Evolutionary conservation across 805 yeast genomes (phyloP).

Genomic region (Ogataea glucozyma): DNA sequence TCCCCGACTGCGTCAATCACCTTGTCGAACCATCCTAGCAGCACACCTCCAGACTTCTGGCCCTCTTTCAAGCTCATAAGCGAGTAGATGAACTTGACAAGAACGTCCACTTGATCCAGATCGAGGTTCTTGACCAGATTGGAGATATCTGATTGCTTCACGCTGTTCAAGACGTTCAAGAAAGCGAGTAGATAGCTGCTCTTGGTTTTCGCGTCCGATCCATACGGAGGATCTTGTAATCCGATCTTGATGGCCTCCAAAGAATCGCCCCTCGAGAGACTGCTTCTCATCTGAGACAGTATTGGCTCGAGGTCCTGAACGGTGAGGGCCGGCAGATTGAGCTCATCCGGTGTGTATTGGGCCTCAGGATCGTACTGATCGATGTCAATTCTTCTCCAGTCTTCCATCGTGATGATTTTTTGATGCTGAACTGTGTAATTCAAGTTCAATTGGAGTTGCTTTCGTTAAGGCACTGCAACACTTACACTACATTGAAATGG

Average conservation of each 20-base stretch:
- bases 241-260: constrained; percentile 63
- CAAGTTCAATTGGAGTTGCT: background rate
- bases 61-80: constrained; percentile 80
- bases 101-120: constrained; percentile 67
- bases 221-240: constrained; percentile 79
- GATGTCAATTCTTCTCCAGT: constrained; percentile 93
- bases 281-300: constrained; percentile 58
- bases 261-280: constrained; percentile 71
- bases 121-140: constrained; percentile 58
- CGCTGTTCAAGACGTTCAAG: constrained; percentile 68
- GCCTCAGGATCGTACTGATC: constrained; percentile 88
- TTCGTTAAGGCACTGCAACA: background rate
- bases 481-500: constrained; percentile 2
- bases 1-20: constrained; percentile 81
- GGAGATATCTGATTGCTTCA: constrained; percentile 66
- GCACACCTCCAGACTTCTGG: constrained; percentile 80
- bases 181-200: constrained; percentile 54
- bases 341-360: constrained; percentile 35
- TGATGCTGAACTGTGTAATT: background rate
- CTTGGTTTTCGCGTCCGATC: constrained; percentile 63
- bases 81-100: constrained; percentile 82
- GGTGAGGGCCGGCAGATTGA: constrained; percentile 43
- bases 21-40: constrained; percentile 91
- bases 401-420: constrained; percentile 46
- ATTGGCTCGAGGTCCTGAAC: constrained; percentile 55